Evolutionary conservation across 148 eudicot genomes (phyloP), one percentile per base, ranked within the genome.

Genomic region (Arbutus unedo): DNA sequence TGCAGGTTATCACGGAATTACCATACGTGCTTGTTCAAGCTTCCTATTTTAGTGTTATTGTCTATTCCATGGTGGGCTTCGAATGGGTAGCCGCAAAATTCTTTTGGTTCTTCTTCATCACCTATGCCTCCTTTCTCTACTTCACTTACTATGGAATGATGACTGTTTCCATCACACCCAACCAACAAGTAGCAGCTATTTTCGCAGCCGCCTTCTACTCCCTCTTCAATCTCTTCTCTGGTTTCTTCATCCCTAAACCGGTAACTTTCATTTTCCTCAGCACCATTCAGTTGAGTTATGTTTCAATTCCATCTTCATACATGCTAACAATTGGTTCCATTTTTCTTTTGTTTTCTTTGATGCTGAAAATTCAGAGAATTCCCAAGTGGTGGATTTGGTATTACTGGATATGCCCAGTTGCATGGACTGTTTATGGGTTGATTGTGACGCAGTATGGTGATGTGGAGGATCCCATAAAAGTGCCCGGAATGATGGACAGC

Each of bases 311-410:
- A 41, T 5, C 54, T 3, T 7, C 3, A 21, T 55, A 38, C 5
- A 44, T 15, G 3, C 38, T 67, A 49, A 81, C 67, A 66, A 6
- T 11, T 66, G 23, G 25, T 66, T 66, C 71, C 43, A 25, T 62
- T 64, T 62, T 9, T 64, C 43, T 64, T 0, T 5, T 23, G 14
- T 50, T 25, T 50, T 41, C 23, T 21, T 60, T 44, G 53, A 14
- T 56, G 15, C 53, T 71, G 75, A 70, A 41, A 41, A 74, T 78
- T 59, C 95, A 96, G 99, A 93, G 87, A 84, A 96, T 96, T 81
- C 99, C 98, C 2, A 90, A 88, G 89, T 94, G 98, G 99, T 96
- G 99, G 99, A 54, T 92, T 82, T 96, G 99, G 99, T 96, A 96
- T 84, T 96, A 94, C 84, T 96, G 97, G 97, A 89, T 94, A 66